Evolutionary conservation across 345 rosid genomes (phyloP), one percentile per base, ranked within the genome.

Genomic region (Clausena lansium): DNA sequence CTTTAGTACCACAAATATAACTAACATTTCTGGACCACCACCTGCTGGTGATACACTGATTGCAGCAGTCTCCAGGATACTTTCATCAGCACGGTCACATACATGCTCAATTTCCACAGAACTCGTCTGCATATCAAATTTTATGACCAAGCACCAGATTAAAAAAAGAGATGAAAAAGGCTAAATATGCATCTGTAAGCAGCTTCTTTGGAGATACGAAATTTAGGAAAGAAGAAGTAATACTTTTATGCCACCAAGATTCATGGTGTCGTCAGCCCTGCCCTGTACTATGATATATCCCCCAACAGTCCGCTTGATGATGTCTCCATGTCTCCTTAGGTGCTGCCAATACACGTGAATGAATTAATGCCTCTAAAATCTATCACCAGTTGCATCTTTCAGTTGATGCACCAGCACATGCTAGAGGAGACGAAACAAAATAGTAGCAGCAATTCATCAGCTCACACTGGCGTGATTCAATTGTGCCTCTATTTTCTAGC

Each of bases 241-340:
- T 81, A 92, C 99, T 97, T 93, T 95, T 75, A 93, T 95, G 72
- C 99, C 99, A 69, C 98, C 98, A 76, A 95, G 94, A 79, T 95
- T 95, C 99, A 95, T 93, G 73, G 99, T 95, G 85, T 93, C 99
- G 82, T 95, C 97, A 72, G 97, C 95, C 85, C 99, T 81, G 33
- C 99, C 98, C 79, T 91, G 96, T n/a, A 93, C 96, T 55, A 80
- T 9, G 32, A 69, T 87, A 79, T 86, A 91, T 75, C 98, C 97
- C 76, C 99, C 96, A 45, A 85, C 76, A 1, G 94, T 92, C 85
- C 91, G 86, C 84, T 87, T 85, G 55, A 93, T 45, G 38, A 95
- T 79, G 88, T 95, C 96, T 71, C 99, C 98, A 33, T 95, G 99
- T 78, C 98, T 89, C 85, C 98, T 88, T 19, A 95, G 96, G 24